Conservation (phyloP, 176 grass and related monocot genomes). For the Carex pumila region DNA sequence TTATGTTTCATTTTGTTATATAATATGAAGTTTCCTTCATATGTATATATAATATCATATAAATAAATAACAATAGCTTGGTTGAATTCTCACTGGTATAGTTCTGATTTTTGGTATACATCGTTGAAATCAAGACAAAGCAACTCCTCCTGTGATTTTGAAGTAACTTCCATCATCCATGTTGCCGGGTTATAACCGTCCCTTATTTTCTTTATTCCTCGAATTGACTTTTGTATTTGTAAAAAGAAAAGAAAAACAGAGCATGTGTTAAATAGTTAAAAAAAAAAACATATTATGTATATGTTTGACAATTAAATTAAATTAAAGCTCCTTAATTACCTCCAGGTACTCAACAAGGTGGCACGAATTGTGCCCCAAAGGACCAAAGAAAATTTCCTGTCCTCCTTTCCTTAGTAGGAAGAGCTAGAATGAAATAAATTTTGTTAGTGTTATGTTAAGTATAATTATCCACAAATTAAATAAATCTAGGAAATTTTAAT, state of each 20-base stretch:
- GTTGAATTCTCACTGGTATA: conserved; percentile 34
- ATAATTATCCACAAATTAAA: not conserved
- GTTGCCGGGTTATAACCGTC: conserved; percentile 85
- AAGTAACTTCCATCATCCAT: conserved; percentile 78
- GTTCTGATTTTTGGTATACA: conserved; percentile 62
- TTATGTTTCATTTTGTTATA: not conserved
- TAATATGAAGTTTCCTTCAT: not conserved
- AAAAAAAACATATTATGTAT: not conserved
- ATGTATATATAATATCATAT: not conserved
- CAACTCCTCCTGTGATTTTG: conserved; percentile 45
- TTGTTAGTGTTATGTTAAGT: too few species aligned
- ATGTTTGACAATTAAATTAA: not conserved
- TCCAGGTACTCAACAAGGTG: conserved; percentile 47
- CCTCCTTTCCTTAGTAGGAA: not conserved
- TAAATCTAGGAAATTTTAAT: too few species aligned
- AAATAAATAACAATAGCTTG: not conserved
- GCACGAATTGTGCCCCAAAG: not conserved
- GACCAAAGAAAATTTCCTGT: not conserved
- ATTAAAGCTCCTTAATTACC: conserved; percentile 20
- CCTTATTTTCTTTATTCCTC: conserved; percentile 65
- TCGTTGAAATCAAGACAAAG: conserved; percentile 42
- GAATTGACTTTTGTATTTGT: conserved; percentile 25
- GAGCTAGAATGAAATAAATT: not conserved
- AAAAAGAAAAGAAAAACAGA: not conserved
- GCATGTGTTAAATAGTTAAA: not conserved